phyloP scores from a whole-genome alignment of 768 basidiomycete genomes.

The Xanthoconium purpureum region DNA sequence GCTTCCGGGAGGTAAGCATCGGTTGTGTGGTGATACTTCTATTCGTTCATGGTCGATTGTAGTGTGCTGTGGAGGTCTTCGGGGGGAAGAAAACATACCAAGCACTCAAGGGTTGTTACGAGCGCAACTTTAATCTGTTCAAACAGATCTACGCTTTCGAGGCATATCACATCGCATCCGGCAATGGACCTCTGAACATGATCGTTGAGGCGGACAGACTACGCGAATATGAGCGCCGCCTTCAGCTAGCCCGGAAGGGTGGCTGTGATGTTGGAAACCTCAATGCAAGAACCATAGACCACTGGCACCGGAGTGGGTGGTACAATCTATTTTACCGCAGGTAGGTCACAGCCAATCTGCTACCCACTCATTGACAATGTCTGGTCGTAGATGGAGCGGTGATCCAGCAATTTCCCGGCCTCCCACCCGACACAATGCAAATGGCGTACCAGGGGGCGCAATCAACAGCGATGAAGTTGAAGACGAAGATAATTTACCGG shows the following conservation, averaged over 20 bases:
- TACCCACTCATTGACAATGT: background rate
- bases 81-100: constrained; percentile 78
- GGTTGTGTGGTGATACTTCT: background rate
- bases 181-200: constrained; percentile 38
- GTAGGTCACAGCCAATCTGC: constrained; percentile 32
- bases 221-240: constrained; percentile 68
- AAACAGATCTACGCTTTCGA: constrained; percentile 80
- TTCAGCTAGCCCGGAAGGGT: constrained; percentile 61
- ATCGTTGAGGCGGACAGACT: constrained; percentile 62
- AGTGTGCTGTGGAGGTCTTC: constrained; percentile 74
- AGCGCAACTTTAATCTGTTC: constrained; percentile 82
- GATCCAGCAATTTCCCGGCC: constrained; percentile 60
- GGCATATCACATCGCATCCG: constrained; percentile 36
- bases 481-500: constrained; percentile 50
- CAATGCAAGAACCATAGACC: constrained; percentile 69
- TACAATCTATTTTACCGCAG: constrained; percentile 69
- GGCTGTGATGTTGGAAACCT: constrained; percentile 73
- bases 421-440: constrained; percentile 36
- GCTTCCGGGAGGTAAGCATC: constrained; percentile 64
- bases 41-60: constrained; percentile 4
- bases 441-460: constrained; percentile 29
- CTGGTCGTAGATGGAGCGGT: constrained; percentile 54
- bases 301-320: constrained; percentile 78
- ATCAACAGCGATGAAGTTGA: constrained; percentile 45
- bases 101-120: constrained; percentile 81